These are phyloP conservation scores for Neopestalotiopsis rosae DNA, from an alignment of 2,329 filamentous ascomycete genomes.

Conservation along the genomic window DNA sequence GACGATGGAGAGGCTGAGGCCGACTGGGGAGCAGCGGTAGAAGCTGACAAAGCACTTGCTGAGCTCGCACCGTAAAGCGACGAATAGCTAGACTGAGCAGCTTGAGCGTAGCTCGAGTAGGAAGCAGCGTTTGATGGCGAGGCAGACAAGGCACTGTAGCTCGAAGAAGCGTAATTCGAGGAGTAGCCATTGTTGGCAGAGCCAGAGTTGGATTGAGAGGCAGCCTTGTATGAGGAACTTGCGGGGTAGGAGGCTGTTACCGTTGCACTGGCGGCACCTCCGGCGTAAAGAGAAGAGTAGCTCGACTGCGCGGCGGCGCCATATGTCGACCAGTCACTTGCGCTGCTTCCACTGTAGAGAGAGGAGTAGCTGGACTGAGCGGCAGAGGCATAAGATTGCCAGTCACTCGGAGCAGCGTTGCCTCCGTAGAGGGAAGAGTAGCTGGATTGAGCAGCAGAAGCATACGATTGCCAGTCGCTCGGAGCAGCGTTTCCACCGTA, in stretches of 20 bases:
- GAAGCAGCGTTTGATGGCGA: not conserved
- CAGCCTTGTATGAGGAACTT: not conserved
- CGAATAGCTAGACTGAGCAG: not conserved
- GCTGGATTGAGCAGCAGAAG: not conserved
- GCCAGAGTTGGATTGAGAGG: not conserved
- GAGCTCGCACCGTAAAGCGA: not conserved
- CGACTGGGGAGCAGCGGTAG: not conserved
- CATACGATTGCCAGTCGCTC: not conserved
- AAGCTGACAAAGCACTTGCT: not conserved
- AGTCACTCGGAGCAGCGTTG: not conserved
- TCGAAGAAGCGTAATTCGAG: not conserved
- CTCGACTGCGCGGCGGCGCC: not conserved
- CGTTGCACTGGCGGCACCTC: not conserved
- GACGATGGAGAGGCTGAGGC: no score
- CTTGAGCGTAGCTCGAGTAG: not conserved
- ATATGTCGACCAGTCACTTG: not conserved
- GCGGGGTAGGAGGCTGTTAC: not conserved
- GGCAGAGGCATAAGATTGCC: not conserved
- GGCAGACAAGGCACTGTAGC: not conserved
- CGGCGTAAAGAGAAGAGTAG: not conserved
- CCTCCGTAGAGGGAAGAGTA: not conserved
- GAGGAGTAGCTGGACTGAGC: not conserved
- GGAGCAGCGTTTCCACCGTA: not conserved
- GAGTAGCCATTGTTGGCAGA: not conserved
- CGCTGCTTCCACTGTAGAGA: not conserved